Percentiles rank a stretch among this genome's conserved stretches.
Evolutionary conservation across 495 filamentous ascomycete genomes (phyloP).

Genomic region (Penicillium turbatum): DNA sequence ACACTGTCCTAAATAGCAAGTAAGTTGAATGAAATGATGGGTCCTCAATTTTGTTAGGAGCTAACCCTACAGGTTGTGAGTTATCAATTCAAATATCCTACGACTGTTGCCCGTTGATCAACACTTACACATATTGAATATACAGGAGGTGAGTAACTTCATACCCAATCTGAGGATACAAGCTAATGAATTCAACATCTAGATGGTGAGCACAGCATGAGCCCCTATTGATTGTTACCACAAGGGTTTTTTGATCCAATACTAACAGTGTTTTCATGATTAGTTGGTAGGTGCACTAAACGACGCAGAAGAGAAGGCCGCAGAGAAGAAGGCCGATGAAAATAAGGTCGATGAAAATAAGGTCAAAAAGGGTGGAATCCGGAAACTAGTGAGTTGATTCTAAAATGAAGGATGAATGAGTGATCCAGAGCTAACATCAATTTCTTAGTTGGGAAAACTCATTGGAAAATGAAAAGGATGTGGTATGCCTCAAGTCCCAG

Average conservation of each 20-base stretch:
- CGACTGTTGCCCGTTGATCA: background rate
- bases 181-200: background rate
- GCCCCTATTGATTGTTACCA: background rate
- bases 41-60: background rate
- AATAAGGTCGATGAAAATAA: background rate
- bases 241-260: background rate
- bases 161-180: background rate
- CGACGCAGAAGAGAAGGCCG: background rate
- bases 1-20: background rate
- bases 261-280: background rate
- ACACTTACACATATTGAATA: background rate
- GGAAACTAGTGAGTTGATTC: background rate
- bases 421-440: background rate
- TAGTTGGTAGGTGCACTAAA: background rate
- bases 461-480: background rate
- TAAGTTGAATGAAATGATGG: background rate
- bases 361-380: background rate
- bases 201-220: background rate
- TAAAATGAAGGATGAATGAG: background rate
- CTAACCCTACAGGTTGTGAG: background rate
- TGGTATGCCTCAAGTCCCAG: background rate
- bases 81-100: background rate
- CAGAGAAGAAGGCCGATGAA: background rate
- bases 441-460: background rate
- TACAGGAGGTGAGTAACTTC: background rate